These are phyloP conservation scores for Aspergillus campestris DNA, from an alignment of 495 filamentous ascomycete genomes.

Conservation along the genomic window DNA sequence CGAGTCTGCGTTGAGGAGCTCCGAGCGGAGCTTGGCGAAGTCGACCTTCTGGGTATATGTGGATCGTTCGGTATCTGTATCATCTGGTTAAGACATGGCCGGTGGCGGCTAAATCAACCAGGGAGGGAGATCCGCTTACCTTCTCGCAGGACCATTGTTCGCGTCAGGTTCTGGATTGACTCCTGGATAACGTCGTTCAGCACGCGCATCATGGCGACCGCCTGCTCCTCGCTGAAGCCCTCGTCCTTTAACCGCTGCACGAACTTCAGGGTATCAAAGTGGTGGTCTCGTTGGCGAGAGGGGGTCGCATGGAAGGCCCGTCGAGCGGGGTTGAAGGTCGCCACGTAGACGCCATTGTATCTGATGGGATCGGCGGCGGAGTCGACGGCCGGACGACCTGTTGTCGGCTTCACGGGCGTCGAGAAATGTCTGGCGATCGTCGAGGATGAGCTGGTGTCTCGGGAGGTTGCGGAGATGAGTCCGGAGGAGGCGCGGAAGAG, in stretches of 20 bases:
- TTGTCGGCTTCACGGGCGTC: neutral
- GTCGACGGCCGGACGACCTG: constrained; percentile 9
- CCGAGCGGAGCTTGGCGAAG: constrained; percentile 95
- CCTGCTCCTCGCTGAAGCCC: constrained; percentile 92
- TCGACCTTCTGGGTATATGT: constrained; percentile 99
- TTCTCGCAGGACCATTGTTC: constrained; percentile 97
- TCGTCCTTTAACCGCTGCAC: constrained; percentile 83
- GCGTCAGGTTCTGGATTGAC: constrained; percentile 94
- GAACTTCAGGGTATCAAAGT: constrained; percentile 98
- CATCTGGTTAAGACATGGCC: neutral
- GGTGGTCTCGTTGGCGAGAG: constrained; percentile 62
- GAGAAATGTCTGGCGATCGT: constrained; percentile 18
- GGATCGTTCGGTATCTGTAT: constrained; percentile 47
- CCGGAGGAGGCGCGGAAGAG: constrained; percentile 11
- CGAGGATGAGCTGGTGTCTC: constrained; percentile 7
- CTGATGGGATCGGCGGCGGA: constrained; percentile 26
- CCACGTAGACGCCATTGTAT: constrained; percentile 42
- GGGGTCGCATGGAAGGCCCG: constrained; percentile 63
- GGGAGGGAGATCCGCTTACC: constrained; percentile 27
- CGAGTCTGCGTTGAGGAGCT: constrained; percentile 83
- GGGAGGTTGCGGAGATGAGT: constrained; percentile 16
- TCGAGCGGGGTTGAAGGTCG: constrained; percentile 32
- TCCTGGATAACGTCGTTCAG: constrained; percentile 96
- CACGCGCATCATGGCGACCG: constrained; percentile 94
- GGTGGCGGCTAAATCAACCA: no score